phyloP scores from a whole-genome alignment of 2,329 filamentous ascomycete genomes.

The Beauveria medogensis region DNA sequence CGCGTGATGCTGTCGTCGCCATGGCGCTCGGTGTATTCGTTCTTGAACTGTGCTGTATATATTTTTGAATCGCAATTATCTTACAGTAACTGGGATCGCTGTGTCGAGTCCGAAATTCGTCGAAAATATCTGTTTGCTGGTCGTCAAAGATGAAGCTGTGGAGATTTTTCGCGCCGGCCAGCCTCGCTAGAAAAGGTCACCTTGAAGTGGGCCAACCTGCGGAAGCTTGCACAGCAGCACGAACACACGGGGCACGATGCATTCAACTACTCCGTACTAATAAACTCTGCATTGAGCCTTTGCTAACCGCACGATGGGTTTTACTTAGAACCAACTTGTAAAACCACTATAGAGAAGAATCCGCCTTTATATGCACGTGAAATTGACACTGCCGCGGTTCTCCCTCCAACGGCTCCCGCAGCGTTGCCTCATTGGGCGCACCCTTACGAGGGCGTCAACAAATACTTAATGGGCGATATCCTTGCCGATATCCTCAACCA shows the following conservation, averaged over 20 bases:
- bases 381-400: not conserved
- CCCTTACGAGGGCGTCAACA: not conserved
- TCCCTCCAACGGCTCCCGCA: not conserved
- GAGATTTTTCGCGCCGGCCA: constrained; percentile 6
- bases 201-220: not conserved
- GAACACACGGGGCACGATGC: not conserved
- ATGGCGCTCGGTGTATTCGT: not conserved
- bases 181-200: constrained; percentile 1
- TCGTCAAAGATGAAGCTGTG: constrained; percentile 2
- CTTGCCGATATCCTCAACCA: not conserved
- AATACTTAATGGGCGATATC: not conserved
- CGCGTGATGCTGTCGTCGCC: constrained; percentile 30
- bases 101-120: constrained; percentile 17
- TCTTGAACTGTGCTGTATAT: not conserved
- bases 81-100: not conserved
- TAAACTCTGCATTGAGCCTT: not conserved
- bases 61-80: not conserved
- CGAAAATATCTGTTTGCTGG: constrained; percentile 28
- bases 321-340: not conserved
- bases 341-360: not conserved
- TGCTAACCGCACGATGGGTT: not conserved
- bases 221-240: not conserved
- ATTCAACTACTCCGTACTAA: not conserved
- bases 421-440: not conserved
- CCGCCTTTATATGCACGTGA: not conserved